Base-by-base conservation (phyloP, 2,329 filamentous ascomycete genomes). In the Ceratocystiopsis brevicomis region DNA sequence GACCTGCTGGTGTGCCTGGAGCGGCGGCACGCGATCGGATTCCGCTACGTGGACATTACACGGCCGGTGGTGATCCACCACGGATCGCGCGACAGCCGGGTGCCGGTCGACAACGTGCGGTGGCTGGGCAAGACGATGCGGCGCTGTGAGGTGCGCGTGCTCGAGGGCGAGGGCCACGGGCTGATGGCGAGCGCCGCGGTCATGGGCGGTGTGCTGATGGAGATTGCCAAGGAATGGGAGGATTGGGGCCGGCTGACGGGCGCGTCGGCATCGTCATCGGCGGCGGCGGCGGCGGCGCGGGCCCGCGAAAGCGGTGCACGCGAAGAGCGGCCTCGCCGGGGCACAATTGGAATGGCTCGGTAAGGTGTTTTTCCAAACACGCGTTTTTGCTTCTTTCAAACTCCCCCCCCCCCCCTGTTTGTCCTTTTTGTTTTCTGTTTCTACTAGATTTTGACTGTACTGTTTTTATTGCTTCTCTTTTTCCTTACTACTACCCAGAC, bases 61-160 rank as follows among this genome's bases (percentile, higher is more conserved):
- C 75, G 86, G 10, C 75, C 84, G 0, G 82, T 96, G 0, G 80
- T 95, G 19, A 94, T 98, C 50, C 88, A 95, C 54, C 90, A 98
- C 57, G 90, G 90, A 35, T 84, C 76, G 54, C 78, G 82, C 52
- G 90, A 98, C 55, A 86, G 81, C 8, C 74, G 90, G 19, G 90
- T 98, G 1, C 90, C 90, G 0, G 81, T 94, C 14, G 90, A 94
- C 45, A 98, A 98, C 54, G 85, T 95, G 18, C 73, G 80, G 50
- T 98, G 90, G 90, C 69, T 98, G 9, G 87, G 86, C 46, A 87
- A 87, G 60, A 82, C 82, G 37, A 96, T 98, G 87, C 76, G 82
- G 30, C 71, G 83, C 40, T 96, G 88, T 58, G 90, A 96, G 58
- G 84, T 98, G 14, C 69, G 88, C 6, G 76, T 96, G 13, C 67